Conservation (phyloP, 768 basidiomycete species). For the Amyloporia xantha region DNA sequence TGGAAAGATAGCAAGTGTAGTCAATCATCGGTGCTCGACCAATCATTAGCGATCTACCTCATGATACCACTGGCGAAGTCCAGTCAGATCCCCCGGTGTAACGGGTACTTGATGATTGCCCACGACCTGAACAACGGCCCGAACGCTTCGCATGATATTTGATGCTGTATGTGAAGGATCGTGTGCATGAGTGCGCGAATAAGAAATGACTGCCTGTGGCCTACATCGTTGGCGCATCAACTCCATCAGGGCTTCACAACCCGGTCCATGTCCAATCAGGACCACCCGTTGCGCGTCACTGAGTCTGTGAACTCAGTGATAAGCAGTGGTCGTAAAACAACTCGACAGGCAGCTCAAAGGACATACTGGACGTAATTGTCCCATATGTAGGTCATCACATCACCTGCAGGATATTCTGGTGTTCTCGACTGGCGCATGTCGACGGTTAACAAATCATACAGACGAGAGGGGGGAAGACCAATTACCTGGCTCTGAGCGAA, state of each 20-base stretch:
- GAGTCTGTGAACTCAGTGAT: slow-evolving; percentile 53
- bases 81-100: slow-evolving; percentile 48
- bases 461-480: too few species aligned
- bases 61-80: slow-evolving; percentile 66
- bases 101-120: slow-evolving; percentile 53
- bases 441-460: not conserved
- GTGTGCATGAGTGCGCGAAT: not conserved
- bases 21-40: not conserved
- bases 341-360: too few species aligned
- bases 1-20: slow-evolving; percentile 23
- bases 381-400: slow-evolving; percentile 83
- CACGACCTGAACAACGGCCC: slow-evolving; percentile 72
- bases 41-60: slow-evolving; percentile 36
- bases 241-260: slow-evolving; percentile 69
- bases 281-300: slow-evolving; percentile 68
- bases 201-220: slow-evolving; percentile 11
- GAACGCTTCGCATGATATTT: slow-evolving; percentile 57
- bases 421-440: slow-evolving; percentile 34
- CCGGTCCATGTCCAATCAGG: slow-evolving; percentile 83
- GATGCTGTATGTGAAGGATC: slow-evolving; percentile 27
- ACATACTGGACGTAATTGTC: slow-evolving; percentile 91
- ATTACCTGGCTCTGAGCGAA: too few species aligned
- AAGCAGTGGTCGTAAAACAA: too few species aligned
- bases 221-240: slow-evolving; percentile 67
- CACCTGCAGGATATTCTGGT: slow-evolving; percentile 35